A percentile compares a stretch with the other conserved stretches of the same genome.
Conservation (phyloP, 1,139 yeast species). For the Yamadazyma kanchanaburiensis region DNA sequence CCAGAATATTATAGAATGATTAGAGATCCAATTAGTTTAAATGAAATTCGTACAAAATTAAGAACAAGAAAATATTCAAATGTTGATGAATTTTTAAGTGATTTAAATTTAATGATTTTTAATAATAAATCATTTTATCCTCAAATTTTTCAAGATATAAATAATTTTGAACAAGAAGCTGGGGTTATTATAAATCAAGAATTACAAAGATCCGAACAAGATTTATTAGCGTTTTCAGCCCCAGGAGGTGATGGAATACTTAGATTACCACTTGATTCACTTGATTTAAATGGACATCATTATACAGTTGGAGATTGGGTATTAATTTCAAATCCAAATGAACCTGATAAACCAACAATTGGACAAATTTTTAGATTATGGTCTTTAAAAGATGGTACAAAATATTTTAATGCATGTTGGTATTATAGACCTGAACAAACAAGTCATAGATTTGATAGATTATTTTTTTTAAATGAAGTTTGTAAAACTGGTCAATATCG, state of each 20-base stretch:
- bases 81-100: constrained; percentile 74
- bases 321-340: constrained; percentile 79
- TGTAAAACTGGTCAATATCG: constrained; percentile 96
- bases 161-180: constrained; percentile 59
- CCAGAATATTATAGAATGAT: constrained; percentile 69
- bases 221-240: constrained; percentile 67
- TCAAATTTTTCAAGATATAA: constrained; percentile 57
- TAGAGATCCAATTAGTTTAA: constrained; percentile 72
- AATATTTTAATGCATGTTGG: constrained; percentile 96
- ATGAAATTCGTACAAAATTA: constrained; percentile 77
- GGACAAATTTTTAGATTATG: constrained; percentile 93
- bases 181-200: constrained; percentile 63
- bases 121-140: constrained; percentile 68
- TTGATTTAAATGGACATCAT: constrained; percentile 65
- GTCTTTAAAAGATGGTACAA: constrained; percentile 80
- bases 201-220: constrained; percentile 76
- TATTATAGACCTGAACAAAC: constrained; percentile 97
- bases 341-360: constrained; percentile 82
- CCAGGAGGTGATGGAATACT: constrained; percentile 51
- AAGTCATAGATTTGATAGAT: constrained; percentile 84
- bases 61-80: constrained; percentile 79
- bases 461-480: constrained; percentile 90
- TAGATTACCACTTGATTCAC: constrained; percentile 74
- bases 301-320: constrained; percentile 97
- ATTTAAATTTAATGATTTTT: constrained; percentile 69